Evolutionary conservation across 257 asterid species (phyloP).

Genomic region (Cordia subcordata): DNA sequence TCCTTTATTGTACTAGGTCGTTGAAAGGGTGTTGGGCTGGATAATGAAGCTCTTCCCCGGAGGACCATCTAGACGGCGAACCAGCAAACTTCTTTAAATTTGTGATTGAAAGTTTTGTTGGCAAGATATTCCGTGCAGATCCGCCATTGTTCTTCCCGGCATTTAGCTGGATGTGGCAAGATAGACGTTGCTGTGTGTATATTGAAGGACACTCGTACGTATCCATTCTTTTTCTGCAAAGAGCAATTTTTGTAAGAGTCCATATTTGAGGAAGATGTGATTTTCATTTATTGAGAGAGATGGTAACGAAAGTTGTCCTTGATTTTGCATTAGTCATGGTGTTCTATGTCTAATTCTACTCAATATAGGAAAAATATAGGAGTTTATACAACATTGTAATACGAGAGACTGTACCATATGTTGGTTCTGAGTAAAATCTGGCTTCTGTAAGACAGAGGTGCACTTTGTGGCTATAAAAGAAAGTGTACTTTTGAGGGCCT

Average conservation of each 20-base stretch:
- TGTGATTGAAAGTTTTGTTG: background rate
- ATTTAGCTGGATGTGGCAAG: slow-evolving; percentile 33
- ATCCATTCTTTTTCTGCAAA: slow-evolving; percentile 42
- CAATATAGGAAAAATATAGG: background rate
- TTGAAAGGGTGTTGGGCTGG: slow-evolving; percentile 95
- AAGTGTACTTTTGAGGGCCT: no score
- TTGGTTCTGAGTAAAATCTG: background rate
- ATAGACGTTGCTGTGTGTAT: slow-evolving; percentile 42
- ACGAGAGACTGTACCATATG: background rate
- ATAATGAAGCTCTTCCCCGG: slow-evolving; percentile 97
- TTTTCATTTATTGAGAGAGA: slow-evolving; percentile 15
- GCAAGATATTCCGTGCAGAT: slow-evolving; percentile 26
- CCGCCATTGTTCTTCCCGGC: slow-evolving; percentile 20
- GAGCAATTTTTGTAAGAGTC: slow-evolving; percentile 12
- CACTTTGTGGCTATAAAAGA: no score
- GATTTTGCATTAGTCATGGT: background rate
- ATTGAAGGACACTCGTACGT: slow-evolving; percentile 32
- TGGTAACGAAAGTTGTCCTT: slow-evolving; percentile 19
- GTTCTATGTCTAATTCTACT: no score
- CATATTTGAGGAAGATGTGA: slow-evolving; percentile 12
- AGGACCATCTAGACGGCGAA: slow-evolving; percentile 78
- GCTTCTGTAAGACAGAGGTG: no score
- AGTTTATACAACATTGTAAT: background rate
- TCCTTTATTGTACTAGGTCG: slow-evolving; percentile 53
- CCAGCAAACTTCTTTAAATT: slow-evolving; percentile 66